phyloP scores from a whole-genome alignment of 2,329 filamentous ascomycete genomes.

The Calycina herbarum region DNA sequence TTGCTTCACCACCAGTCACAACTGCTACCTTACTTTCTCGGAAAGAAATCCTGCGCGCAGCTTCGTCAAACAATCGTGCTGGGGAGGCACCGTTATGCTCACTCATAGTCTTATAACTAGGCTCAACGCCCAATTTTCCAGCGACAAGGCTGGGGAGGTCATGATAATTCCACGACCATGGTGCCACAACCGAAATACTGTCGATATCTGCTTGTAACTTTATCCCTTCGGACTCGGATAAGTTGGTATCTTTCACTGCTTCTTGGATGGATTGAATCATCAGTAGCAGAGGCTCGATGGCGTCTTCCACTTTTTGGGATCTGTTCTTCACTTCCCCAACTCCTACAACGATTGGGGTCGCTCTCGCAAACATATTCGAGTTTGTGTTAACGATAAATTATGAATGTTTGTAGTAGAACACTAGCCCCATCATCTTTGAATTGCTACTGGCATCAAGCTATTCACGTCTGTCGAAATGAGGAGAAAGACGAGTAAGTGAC shows the following conservation, averaged over 20 bases:
- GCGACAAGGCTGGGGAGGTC: constrained; percentile 57
- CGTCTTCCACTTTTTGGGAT: constrained; percentile 50
- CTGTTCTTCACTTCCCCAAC: constrained; percentile 63
- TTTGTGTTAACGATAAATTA: not conserved
- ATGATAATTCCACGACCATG: constrained; percentile 66
- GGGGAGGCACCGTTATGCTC: constrained; percentile 66
- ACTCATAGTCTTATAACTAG: constrained; percentile 50
- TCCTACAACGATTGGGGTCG: constrained; percentile 58
- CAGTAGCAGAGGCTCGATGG: constrained; percentile 58
- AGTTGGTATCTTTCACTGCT: constrained; percentile 52
- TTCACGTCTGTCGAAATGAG: not conserved
- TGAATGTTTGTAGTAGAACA: not conserved
- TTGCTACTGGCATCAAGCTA: not conserved
- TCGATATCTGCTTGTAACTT: constrained; percentile 51
- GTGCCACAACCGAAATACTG: constrained; percentile 58
- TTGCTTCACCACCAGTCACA: constrained; percentile 63
- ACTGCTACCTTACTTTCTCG: constrained; percentile 57
- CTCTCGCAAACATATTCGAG: not conserved
- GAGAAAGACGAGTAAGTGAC: not conserved
- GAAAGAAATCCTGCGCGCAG: constrained; percentile 55
- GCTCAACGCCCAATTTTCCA: constrained; percentile 47
- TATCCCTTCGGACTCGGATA: constrained; percentile 32
- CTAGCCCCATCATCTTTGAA: not conserved
- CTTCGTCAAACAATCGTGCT: constrained; percentile 61
- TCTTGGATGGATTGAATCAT: constrained; percentile 56